Evolutionary conservation across 2,329 filamentous ascomycete genomes (phyloP).

Genomic region (Rutstroemia sp.): DNA sequence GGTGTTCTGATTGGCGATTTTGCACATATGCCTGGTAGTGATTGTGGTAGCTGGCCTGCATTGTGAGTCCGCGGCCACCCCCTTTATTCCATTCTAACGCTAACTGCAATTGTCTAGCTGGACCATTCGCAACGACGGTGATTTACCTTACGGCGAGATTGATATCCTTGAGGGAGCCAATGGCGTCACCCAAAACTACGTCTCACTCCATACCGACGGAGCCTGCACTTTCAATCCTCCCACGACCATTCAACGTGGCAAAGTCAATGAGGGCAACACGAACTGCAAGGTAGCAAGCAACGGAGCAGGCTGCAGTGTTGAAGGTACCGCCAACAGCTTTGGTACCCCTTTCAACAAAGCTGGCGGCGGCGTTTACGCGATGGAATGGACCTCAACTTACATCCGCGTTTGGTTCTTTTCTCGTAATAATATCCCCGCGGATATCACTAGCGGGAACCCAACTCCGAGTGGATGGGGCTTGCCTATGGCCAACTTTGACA

Average conservation of each 20-base stretch:
- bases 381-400: conserved; percentile 46
- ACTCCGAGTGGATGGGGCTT: conserved; percentile 59
- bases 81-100: neutral
- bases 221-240: conserved; percentile 17
- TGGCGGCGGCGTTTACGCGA: conserved; percentile 43
- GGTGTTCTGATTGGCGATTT: conserved; percentile 66
- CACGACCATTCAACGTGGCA: conserved; percentile 8
- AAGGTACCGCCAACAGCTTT: conserved; percentile 31
- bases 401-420: conserved; percentile 47
- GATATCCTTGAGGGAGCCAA: conserved; percentile 48
- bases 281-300: conserved; percentile 26
- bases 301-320: conserved; percentile 35
- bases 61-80: conserved; percentile 35
- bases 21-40: conserved; percentile 63
- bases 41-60: conserved; percentile 69
- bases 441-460: conserved; percentile 53
- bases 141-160: conserved; percentile 21
- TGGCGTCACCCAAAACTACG: conserved; percentile 31
- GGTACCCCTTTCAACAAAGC: conserved; percentile 21
- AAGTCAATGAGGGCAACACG: conserved; percentile 32
- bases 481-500: conserved; percentile 55
- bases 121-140: conserved; percentile 17
- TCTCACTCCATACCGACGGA: conserved; percentile 18
- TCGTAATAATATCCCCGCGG: conserved; percentile 63
- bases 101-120: conserved; percentile 11